Evolutionary conservation across 2,329 filamentous ascomycete genomes (phyloP), one percentile per base, ranked within the genome.

Genomic region (Stagonosporopsis tanaceti): DNA sequence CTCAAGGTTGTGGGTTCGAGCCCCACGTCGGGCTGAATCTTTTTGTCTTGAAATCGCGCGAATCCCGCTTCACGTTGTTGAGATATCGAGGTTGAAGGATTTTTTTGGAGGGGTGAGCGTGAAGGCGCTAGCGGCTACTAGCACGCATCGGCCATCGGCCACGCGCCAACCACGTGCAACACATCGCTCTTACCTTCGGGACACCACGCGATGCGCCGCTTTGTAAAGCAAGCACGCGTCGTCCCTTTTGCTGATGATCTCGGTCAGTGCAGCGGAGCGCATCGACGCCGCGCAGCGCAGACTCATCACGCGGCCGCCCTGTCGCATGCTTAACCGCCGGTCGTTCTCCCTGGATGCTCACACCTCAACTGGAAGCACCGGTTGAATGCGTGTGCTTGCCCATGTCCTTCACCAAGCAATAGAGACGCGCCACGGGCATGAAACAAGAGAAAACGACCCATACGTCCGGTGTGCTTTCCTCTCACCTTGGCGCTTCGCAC

Each of bases 1-100:
- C 50, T 59, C 51, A 59, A 59, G 56, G 51, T 54, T 51, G 56
- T 44, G 56, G 41, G 56, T 59, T 59, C 50, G 42, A 34, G 32
- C 32, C 32, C 32, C 32, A 34, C 32, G 54, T 57, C 44, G 39
- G 48, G 54, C 54, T 32, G 11, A 4, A 4, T 20, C 3, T 20
- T 20, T 20, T 20, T 20, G 20, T 20, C 20, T 20, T 20, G 8
- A 27, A 8, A 27, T 6, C 25, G 4, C 4, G 25, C 28, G 28
- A 1, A 17, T 41, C 8, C 8, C 15, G 2, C 6, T 20, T 17
- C 9, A 27, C 22, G 35, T 46, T 25, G 40, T 46, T 4, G 39
- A 40, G 28, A 12, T 30, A 30, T 30, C 8, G 8, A 12, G 8
- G 28, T 7, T 30, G 8, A 4, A 27, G 6, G 25, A 27, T 27